These are phyloP conservation scores for Yamadazyma triangularis DNA, from an alignment of 1,139 yeast species.

Conservation along the genomic window DNA sequence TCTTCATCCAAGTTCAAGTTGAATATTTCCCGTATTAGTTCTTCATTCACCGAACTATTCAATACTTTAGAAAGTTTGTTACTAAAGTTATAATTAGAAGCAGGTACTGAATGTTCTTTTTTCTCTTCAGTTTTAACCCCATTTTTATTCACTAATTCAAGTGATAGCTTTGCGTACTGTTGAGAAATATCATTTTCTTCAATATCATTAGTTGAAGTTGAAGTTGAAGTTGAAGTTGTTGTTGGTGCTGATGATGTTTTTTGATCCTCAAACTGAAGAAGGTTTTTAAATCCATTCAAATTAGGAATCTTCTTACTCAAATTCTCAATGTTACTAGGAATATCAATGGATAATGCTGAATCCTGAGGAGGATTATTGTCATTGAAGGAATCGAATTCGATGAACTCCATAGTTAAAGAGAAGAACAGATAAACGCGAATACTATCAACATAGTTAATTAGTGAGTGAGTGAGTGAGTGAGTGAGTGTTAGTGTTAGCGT, in stretches of 20 bases:
- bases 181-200: too few species aligned
- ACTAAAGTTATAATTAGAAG: conserved; percentile 26
- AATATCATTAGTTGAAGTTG: background rate
- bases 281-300: conserved; percentile 27
- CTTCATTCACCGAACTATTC: conserved; percentile 46
- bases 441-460: too few species aligned
- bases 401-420: conserved; percentile 45
- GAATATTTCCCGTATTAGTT: conserved; percentile 46
- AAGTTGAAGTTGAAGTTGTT: too few species aligned
- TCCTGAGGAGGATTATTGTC: conserved; percentile 34
- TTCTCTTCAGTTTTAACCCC: conserved; percentile 6
- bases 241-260: background rate
- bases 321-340: conserved; percentile 36
- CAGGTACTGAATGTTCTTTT: too few species aligned
- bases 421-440: too few species aligned
- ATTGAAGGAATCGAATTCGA: conserved; percentile 37
- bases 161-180: conserved; percentile 35
- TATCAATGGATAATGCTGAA: conserved; percentile 43
- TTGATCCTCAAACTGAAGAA: conserved; percentile 19
- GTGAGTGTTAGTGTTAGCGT: too few species aligned
- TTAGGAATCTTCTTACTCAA: conserved; percentile 32
- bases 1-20: conserved; percentile 24
- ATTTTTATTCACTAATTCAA: too few species aligned
- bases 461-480: too few species aligned
- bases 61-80: conserved; percentile 48